Base-by-base conservation (phyloP, 805 yeast genomes). In the Schwanniomyces pseudopolymorphus region DNA sequence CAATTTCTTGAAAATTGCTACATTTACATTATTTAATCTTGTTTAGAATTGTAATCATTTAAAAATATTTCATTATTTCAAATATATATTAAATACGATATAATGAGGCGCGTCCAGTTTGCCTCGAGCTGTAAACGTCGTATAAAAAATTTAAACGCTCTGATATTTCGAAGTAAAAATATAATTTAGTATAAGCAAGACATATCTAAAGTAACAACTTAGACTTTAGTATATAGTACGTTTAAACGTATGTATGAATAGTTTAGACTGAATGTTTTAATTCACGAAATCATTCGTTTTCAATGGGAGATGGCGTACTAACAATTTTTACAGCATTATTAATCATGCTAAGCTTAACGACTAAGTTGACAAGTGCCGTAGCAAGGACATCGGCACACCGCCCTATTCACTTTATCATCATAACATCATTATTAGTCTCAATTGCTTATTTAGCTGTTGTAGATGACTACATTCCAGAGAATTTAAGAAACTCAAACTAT, bases 351-450 rank as follows among this genome's bases (percentile, higher is more conserved):
- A 52, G 58, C 45, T 51, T 56, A 39, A 52, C 69, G 50, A 65
- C 66, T 47, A 56, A 56, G 51, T 61, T 62, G 45, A 64, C 70
- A 20, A 54, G 69, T 44, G 63, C 67, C 37, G 56, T 82, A 44
- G 85, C 87, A 39, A 72, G 70, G 47, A 63, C 77, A 19, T 81
- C 92, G 44, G 94, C 96, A 11, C 79, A 80, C 49, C 79, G 84
- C 60, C 99, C 99, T 14, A 88, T 92, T 54, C 98, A 91, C 66
- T 79, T 89, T 45, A 83, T 91, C 44, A 81, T 89, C 40, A 59
- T 81, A 46, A 79, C 89, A 5, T 77, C 92, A 11, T 67, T 90
- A 41, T 63, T 89, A 35, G 94, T 96, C 2, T 85, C 96, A 3
- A 69, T 87, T 44, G 85, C 92, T 7, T 92, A 91, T 63, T 74